Base-by-base conservation (phyloP, 2,329 filamentous ascomycete species). In the Gnomoniopsis sp. region DNA sequence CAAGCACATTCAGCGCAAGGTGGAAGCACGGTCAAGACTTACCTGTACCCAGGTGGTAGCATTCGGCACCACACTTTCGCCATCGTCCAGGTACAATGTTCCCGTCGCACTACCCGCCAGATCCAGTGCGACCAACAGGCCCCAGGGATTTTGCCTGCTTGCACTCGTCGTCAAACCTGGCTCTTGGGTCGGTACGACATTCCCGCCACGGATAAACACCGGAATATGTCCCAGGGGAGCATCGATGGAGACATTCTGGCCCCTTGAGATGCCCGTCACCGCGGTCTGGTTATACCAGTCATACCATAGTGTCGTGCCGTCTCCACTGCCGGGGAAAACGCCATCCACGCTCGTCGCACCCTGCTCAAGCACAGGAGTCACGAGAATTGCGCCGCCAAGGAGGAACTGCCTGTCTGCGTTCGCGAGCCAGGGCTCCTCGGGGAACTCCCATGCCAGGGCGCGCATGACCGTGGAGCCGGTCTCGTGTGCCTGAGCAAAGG, bases 241-340 rank as follows among this genome's bases (percentile, higher is more conserved):
- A 4, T 70, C 69, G 19, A 77, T 71, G 0, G 74, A 77, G 8
- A 77, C 71, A 41, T 77, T 77, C 63, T 74, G 65, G 2, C 73
- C 75, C 1, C 67, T 54, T 2, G 60, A 30, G 1, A 74, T 69
- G 4, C 66, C 69, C 1, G 64, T 62, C 11, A 90, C 75, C 0
- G 77, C 77, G 0, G 77, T 78, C 53, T 85, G 82, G n/a, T 81
- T 88, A 71, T 91, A 91, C 88, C 88, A 93, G 69, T 93, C 89
- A 66, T 91, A 93, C 86, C 88, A 93, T 2, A 85, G 70, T 44
- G 84, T 82, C 2, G 23, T 14, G 0, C 77, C 85, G 1, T 79
- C 71, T 2, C 78, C 78, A 2, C 85, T 71, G 7, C 88, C 88
- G 0, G 89, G 89, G 70, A 92, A 91, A 3, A 90, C 82, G 30